Conservation (phyloP, 2,329 filamentous ascomycete species). For the Didymella pinodella region DNA sequence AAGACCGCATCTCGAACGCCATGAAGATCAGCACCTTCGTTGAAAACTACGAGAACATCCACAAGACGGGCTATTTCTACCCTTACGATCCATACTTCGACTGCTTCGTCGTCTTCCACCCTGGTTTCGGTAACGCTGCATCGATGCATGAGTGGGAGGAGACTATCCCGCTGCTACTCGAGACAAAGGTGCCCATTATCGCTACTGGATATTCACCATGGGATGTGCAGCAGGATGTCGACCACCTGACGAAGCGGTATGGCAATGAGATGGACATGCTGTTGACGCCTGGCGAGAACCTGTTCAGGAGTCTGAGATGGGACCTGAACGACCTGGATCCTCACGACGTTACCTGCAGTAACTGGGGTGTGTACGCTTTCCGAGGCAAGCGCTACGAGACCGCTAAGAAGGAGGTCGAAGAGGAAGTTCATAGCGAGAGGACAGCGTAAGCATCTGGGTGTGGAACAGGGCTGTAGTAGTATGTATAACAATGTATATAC, state of each 20-base stretch:
- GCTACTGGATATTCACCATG: slow-evolving; percentile 95
- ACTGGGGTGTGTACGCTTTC: slow-evolving; percentile 98
- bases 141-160: slow-evolving; percentile 93
- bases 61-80: slow-evolving; percentile 87
- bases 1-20: slow-evolving; percentile 84
- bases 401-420: slow-evolving; percentile 60
- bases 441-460: slow-evolving; percentile 32
- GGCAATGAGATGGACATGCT: slow-evolving; percentile 91
- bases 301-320: slow-evolving; percentile 93
- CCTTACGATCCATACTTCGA: slow-evolving; percentile 99
- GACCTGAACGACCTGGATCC: slow-evolving; percentile 96
- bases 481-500: slow-evolving; percentile 23
- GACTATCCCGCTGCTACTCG: slow-evolving; percentile 85
- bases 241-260: slow-evolving; percentile 86
- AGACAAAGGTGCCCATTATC: slow-evolving; percentile 94
- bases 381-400: slow-evolving; percentile 93
- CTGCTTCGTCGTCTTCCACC: slow-evolving; percentile 96
- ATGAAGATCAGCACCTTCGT: slow-evolving; percentile 98
- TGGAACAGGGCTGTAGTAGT: slow-evolving; percentile 23
- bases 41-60: slow-evolving; percentile 97
- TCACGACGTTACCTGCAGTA: slow-evolving; percentile 91
- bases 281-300: slow-evolving; percentile 91
- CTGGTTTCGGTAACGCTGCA: slow-evolving; percentile 91
- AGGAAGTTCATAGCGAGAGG: slow-evolving; percentile 46
- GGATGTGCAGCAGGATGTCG: slow-evolving; percentile 91